Evolutionary conservation across 768 basidiomycete genomes (phyloP), one percentile per base, ranked within the genome.

Genomic region (Astraeus odoratus): DNA sequence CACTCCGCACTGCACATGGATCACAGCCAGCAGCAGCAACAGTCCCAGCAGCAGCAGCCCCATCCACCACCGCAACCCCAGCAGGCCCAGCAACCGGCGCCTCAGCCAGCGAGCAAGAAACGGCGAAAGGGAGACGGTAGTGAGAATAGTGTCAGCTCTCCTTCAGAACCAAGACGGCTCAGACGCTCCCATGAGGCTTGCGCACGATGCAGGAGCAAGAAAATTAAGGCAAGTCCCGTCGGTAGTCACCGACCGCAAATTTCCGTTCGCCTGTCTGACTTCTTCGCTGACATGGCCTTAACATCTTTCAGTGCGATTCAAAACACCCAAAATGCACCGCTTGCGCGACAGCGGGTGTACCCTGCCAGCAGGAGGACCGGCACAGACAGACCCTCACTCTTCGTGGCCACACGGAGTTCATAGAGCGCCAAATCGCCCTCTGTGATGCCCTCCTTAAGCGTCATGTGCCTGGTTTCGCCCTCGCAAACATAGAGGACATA

Each of bases 151-250:
- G 65, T 67, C 35, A 57, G 67, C 29, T 65, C 75, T 15, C 68
- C 80, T 34, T 74, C 81, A 44, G 87, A 89, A 64, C 83, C 86
- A 35, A 77, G 89, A 57, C 78, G 88, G 44, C 75, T 92, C 57
- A 74, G 89, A 56, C 80, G 89, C 60, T 89, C 88, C 57, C 89
- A 92, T 69, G 89, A 92, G 69, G 88, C 89, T 51, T 92, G 89
- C 73, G 83, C 89, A 52, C 78, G 89, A 64, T 92, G 89, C 76
- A 86, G 89, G 77, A 84, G 82, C 72, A 91, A 92, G 80, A 92
- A 92, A 84, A 92, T 92, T 70, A 92, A 92, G 86, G 86, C 80
- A 64, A 64, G 74, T 68, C 70, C 80, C 80, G 79, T 73, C 72
- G 73, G 70, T 68, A 68, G 66, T 68, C 67, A 75, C 82, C 84